Percentiles rank a stretch among this genome's conserved stretches.
phyloP scores from a whole-genome alignment of 176 grass and related monocot genomes.

The Phoenix roebelenii region DNA sequence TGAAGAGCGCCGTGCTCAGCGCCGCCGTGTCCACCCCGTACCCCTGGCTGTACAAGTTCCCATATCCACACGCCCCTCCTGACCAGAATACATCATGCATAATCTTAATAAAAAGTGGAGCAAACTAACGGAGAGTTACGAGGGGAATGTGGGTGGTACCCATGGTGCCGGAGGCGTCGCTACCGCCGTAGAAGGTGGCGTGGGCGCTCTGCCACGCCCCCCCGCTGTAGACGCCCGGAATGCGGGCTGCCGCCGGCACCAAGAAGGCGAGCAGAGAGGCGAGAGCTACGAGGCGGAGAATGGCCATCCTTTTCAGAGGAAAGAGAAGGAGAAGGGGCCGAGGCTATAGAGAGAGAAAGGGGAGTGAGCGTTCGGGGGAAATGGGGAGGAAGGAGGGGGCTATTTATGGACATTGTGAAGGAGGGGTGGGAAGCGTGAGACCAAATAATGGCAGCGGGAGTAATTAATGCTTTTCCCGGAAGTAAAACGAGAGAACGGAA shows the following conservation, averaged over 20 bases:
- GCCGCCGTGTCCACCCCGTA: slow-evolving; percentile 14
- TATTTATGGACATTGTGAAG: background rate
- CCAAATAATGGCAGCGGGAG: no score
- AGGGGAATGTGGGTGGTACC: slow-evolving; percentile 1
- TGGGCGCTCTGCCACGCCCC: slow-evolving; percentile 33
- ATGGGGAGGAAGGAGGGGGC: background rate
- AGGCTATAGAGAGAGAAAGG: background rate
- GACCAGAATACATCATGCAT: background rate
- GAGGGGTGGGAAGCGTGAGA: background rate
- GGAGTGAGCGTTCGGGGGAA: background rate
- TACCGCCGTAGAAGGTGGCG: slow-evolving; percentile 39
- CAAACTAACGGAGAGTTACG: no score
- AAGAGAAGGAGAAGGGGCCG: background rate
- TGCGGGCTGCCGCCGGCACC: background rate
- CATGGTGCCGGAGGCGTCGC: slow-evolving; percentile 39
- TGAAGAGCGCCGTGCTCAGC: slow-evolving; percentile 17
- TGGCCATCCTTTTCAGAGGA: background rate
- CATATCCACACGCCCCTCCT: slow-evolving; percentile 12
- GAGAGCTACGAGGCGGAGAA: slow-evolving; percentile 2
- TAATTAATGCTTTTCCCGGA: no score
- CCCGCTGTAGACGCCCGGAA: slow-evolving; percentile 22
- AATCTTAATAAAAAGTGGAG: background rate
- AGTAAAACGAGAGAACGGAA: no score
- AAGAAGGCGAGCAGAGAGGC: background rate
- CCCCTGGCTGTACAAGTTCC: slow-evolving; percentile 10